These are phyloP conservation scores for Agrocybe chaxingu DNA, from an alignment of 768 basidiomycete species.

Conservation along the genomic window DNA sequence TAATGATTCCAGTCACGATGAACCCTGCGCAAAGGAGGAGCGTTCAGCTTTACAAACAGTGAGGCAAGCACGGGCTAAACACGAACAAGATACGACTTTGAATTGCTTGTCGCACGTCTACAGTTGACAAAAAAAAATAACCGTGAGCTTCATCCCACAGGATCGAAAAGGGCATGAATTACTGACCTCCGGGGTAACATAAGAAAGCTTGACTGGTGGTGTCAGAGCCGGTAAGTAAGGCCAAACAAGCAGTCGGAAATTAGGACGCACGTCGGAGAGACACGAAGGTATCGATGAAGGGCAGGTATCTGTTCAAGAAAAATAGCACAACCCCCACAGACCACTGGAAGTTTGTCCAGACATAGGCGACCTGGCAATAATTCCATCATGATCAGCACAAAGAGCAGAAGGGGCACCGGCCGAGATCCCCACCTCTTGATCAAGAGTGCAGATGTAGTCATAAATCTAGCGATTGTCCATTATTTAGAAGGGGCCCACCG, in stretches of 20 bases:
- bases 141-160: not conserved
- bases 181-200: constrained; percentile 19
- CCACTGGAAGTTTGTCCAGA: constrained; percentile 27
- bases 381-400: not conserved
- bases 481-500: no score
- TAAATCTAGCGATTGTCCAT: constrained; percentile 22
- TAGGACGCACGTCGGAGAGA: constrained; percentile 25
- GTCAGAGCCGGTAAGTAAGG: not conserved
- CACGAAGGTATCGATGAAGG: constrained; percentile 35
- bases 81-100: constrained; percentile 29
- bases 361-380: constrained; percentile 26
- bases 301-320: constrained; percentile 37
- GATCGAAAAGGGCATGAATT: not conserved
- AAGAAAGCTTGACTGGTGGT: constrained; percentile 14
- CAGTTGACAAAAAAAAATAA: not conserved
- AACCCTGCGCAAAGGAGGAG: constrained; percentile 17
- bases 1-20: constrained; percentile 31
- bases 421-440: constrained; percentile 25
- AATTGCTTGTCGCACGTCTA: constrained; percentile 24
- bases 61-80: not conserved
- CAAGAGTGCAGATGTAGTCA: constrained; percentile 32
- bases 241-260: not conserved
- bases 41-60: not conserved
- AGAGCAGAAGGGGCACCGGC: not conserved
- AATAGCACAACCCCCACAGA: constrained; percentile 29